These are phyloP conservation scores for Linum usitatissimum DNA, from an alignment of 345 rosid genomes.

Conservation along the genomic window DNA sequence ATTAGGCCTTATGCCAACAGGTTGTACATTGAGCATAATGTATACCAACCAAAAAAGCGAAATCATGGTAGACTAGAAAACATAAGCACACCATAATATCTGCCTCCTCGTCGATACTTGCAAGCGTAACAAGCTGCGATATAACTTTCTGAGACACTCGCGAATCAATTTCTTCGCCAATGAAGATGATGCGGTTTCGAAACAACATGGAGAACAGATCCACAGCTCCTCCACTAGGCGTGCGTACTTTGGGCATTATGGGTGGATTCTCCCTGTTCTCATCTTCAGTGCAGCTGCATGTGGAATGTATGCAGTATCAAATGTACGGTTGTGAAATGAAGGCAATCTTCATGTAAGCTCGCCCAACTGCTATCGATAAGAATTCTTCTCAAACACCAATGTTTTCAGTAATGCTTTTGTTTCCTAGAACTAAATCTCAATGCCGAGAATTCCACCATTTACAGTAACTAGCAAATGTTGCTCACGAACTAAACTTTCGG, in stretches of 20 bases:
- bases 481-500: too few species aligned
- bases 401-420: too few species aligned
- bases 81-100: conserved; percentile 61
- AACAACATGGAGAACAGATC: conserved; percentile 79
- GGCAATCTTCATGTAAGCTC: background rate
- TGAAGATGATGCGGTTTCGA: conserved; percentile 77
- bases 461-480: too few species aligned
- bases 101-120: conserved; percentile 73
- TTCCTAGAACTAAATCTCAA: too few species aligned
- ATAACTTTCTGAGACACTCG: conserved; percentile 86
- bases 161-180: conserved; percentile 71
- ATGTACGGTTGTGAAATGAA: background rate
- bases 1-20: background rate
- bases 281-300: conserved; percentile 35
- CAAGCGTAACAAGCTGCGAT: conserved; percentile 85
- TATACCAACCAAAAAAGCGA: background rate
- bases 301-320: background rate
- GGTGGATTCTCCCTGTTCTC: conserved; percentile 65
- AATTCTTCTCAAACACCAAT: background rate
- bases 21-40: background rate
- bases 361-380: background rate
- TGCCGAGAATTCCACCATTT: too few species aligned
- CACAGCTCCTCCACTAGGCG: conserved; percentile 69
- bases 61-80: conserved; percentile 1
- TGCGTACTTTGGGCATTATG: conserved; percentile 74